Evolutionary conservation across 2,329 filamentous ascomycete species (phyloP).

Genomic region (Xylariaceae sp.): DNA sequence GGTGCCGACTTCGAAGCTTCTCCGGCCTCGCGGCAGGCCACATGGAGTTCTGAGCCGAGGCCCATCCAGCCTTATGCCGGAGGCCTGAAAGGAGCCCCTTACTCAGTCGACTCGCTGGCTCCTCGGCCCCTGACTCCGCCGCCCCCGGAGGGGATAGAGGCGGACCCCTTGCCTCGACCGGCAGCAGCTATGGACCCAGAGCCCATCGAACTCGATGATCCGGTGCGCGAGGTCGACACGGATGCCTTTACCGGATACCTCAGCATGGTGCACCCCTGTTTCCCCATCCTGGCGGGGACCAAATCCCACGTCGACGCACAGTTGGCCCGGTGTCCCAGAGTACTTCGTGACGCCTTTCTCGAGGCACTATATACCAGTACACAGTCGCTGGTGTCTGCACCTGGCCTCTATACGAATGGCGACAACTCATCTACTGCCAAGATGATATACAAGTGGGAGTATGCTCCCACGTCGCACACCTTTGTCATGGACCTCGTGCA

Average conservation of each 20-base stretch:
- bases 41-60: constrained; percentile 42
- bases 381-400: constrained; percentile 37
- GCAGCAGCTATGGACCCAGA: constrained; percentile 23
- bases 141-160: too few species aligned
- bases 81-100: constrained; percentile 20
- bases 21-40: constrained; percentile 32
- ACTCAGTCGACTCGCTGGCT: constrained; percentile 35
- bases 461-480: constrained; percentile 29
- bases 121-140: constrained; percentile 36
- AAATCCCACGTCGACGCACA: constrained; percentile 48
- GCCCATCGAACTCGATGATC: constrained; percentile 20
- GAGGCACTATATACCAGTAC: constrained; percentile 55
- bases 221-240: constrained; percentile 34
- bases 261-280: constrained; percentile 55
- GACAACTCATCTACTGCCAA: constrained; percentile 38
- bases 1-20: constrained; percentile 29
- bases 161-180: constrained; percentile 27
- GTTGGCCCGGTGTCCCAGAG: constrained; percentile 46
- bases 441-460: constrained; percentile 46
- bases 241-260: constrained; percentile 48
- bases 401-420: constrained; percentile 30
- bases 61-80: constrained; percentile 33
- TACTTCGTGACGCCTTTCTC: constrained; percentile 56
- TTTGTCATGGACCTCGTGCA: constrained; percentile 45
- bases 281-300: constrained; percentile 56